Evolutionary conservation across 306 rosid species (phyloP), one percentile per base, ranked within the genome.

Genomic region (Dalbergia cochinchinensis): DNA sequence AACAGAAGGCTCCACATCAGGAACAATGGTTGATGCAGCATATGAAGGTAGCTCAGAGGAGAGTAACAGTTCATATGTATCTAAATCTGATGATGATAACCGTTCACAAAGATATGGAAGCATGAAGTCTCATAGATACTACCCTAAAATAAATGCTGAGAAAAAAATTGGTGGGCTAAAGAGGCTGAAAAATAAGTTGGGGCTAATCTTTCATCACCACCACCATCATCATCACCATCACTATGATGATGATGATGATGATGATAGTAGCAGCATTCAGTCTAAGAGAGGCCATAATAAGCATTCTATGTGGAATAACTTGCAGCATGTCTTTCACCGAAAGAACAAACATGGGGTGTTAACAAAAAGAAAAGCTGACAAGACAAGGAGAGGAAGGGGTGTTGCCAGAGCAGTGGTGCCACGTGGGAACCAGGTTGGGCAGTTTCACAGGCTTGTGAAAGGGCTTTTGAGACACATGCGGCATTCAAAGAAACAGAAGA

Each of bases 181-280:
- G 77, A 84, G 80, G 82, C 66, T 92, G 51, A 94, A 86, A 72
- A 90, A 89, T 84, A 90, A 80, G 88, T 67, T 92, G 71, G 92
- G 96, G 44, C 76, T 90, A 34, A 87, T 94, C 85, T 92, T 92
- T 80, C 93, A 92, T 76, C 97, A 90, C 65, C 97, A 92, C 13
- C 95, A 94, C 2, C 95, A 93, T 3, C 95, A 94, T 1, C 93
- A 93, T 0, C 97, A 88, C 0, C 91, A 91, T 31, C 87, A 87
- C 37, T 84, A 85, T 15, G 59, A 84, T 62, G 74, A 59, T 20
- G 60, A 47, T 70, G 65, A 85, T 70, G 74, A 59, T 16, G 60
- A 47, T 74, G 53, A 78, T 55, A 15, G 70, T 57, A 74, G 39
- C 8, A 14, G 0, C 34, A 18, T 71, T 58, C 31, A 35, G 18